Percentiles rank a stretch among this genome's conserved stretches.
phyloP scores from a whole-genome alignment of 2,329 filamentous ascomycete species.

The Polychaeton citri region DNA sequence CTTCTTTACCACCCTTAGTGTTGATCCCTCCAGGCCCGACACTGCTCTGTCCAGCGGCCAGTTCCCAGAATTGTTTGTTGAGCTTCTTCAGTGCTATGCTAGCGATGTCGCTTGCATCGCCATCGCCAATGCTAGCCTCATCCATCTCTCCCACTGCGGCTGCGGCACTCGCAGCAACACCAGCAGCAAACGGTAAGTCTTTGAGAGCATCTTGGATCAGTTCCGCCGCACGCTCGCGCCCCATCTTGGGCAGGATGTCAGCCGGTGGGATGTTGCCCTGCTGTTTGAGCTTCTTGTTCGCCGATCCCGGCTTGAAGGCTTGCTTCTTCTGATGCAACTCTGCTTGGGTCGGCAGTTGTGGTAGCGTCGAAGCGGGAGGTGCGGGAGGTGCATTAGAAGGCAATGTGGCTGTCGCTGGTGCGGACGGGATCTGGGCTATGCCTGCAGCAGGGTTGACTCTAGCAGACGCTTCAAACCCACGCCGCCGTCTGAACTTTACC shows the following conservation, averaged over 20 bases:
- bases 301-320: background rate
- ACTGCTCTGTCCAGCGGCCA: background rate
- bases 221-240: slow-evolving; percentile 30
- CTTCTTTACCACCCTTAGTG: background rate
- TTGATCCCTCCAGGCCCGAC: background rate
- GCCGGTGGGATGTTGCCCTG: slow-evolving; percentile 1
- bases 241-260: slow-evolving; percentile 14
- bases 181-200: slow-evolving; percentile 22
- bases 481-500: background rate
- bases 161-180: background rate
- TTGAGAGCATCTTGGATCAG: slow-evolving; percentile 35
- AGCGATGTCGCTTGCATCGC: background rate
- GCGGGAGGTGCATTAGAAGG: background rate
- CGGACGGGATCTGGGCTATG: background rate
- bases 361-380: background rate
- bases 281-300: background rate
- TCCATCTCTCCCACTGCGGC: background rate
- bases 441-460: background rate
- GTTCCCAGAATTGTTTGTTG: background rate
- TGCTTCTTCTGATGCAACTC: slow-evolving; percentile 5
- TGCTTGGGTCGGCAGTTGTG: background rate
- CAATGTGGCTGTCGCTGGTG: background rate
- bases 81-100: background rate
- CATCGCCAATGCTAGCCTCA: background rate
- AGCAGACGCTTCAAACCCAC: too few relatives aligned